Conservation (phyloP, 345 rosid species). For the Eucalyptus decipiens region DNA sequence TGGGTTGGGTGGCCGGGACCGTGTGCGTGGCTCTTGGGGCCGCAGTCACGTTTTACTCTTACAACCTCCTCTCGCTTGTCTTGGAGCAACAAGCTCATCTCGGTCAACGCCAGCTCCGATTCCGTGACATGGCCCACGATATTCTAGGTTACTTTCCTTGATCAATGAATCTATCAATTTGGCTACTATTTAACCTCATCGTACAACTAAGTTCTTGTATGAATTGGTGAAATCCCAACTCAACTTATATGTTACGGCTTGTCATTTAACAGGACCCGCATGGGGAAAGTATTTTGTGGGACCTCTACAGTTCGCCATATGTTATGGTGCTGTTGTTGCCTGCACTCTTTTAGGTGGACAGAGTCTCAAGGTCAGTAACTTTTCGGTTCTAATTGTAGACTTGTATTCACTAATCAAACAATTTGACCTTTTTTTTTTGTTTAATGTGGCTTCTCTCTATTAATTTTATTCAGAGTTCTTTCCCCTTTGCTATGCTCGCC, state of each 20-base stretch:
- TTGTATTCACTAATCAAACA: neutral
- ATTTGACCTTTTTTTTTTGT: neutral
- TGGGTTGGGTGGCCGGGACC: constrained; percentile 22
- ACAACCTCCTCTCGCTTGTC: constrained; percentile 25
- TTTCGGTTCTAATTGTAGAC: neutral
- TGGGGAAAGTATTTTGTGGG: constrained; percentile 48
- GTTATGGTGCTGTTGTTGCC: constrained; percentile 40
- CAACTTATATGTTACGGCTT: neutral
- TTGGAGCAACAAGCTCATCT: constrained; percentile 20
- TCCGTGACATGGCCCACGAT: constrained; percentile 21
- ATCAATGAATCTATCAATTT: neutral
- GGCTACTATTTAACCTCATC: neutral
- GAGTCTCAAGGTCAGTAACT: constrained; percentile 29
- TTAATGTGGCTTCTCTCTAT: neutral
- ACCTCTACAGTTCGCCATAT: constrained; percentile 37
- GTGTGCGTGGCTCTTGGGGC: constrained; percentile 1
- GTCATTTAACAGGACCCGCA: constrained; percentile 22
- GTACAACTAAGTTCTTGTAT: neutral
- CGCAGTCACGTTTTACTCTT: constrained; percentile 16
- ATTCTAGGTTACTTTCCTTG: constrained; percentile 2
- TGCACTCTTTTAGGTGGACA: constrained; percentile 41
- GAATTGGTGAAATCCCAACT: neutral
- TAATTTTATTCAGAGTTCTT: neutral
- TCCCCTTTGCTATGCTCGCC: neutral
- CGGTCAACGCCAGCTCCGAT: constrained; percentile 18